These are phyloP conservation scores for Stylosanthes scabra DNA, from an alignment of 331 rosid species.

Conservation along the genomic window DNA sequence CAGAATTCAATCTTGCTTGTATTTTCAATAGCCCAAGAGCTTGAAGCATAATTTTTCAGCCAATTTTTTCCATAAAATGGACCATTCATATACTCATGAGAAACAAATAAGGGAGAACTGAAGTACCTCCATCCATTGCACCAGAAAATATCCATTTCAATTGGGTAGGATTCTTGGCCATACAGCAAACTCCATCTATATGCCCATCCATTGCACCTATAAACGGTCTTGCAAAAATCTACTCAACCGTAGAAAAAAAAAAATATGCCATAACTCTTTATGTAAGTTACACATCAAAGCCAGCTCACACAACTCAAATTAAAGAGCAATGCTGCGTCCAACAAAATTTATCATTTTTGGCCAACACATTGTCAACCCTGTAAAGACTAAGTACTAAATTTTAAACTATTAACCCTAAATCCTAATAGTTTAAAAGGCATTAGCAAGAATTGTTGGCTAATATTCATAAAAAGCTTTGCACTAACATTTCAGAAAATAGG, in stretches of 20 bases:
- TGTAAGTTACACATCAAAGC: not conserved
- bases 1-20: not conserved
- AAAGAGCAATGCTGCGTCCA: too few relatives aligned
- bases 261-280: not conserved
- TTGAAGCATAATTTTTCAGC: not conserved
- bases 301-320: not conserved
- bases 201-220: conserved; percentile 97
- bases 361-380: too few relatives aligned
- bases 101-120: conserved; percentile 14
- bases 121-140: conserved; percentile 97
- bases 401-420: too few relatives aligned
- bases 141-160: conserved; percentile 88
- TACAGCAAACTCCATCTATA: conserved; percentile 76
- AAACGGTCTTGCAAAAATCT: conserved; percentile 97
- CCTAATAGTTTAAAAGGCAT: too few relatives aligned
- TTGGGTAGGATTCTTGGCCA: conserved; percentile 86
- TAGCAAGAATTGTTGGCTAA: too few relatives aligned
- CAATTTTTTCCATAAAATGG: not conserved
- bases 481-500: too few relatives aligned
- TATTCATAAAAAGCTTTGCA: too few relatives aligned
- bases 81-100: not conserved
- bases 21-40: not conserved
- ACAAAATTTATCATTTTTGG: too few relatives aligned
- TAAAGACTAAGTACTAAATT: too few relatives aligned
- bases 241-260: conserved; percentile 46